Evolutionary conservation across 768 basidiomycete genomes (phyloP).

Genomic region (Mycena olivaceomarginata): DNA sequence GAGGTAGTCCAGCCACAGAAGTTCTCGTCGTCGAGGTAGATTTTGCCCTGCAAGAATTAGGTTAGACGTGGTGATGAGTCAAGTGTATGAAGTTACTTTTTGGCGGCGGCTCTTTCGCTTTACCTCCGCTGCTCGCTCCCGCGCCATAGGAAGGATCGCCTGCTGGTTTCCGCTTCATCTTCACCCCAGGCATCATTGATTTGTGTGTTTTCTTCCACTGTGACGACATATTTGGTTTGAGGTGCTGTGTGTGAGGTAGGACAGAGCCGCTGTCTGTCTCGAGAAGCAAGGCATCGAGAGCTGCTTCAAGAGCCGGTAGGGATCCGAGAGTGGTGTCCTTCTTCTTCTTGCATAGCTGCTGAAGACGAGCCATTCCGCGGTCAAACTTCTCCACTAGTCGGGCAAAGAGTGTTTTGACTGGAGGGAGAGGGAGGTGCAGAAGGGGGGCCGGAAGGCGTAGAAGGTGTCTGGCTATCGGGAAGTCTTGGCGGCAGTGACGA

Average conservation of each 20-base stretch:
- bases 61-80: neutral
- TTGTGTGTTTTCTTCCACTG: neutral
- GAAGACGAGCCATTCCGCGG: neutral
- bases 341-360: neutral
- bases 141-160: neutral
- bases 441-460: neutral
- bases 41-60: neutral
- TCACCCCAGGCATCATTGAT: neutral
- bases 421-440: neutral
- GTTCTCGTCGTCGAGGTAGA: neutral
- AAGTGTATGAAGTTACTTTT: neutral
- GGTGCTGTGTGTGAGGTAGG: constrained; percentile 6
- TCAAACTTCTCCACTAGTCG: constrained; percentile 14
- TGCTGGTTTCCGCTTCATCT: neutral
- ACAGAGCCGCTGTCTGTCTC: constrained; percentile 16
- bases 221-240: neutral
- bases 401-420: neutral
- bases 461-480: neutral
- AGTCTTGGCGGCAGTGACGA: neutral
- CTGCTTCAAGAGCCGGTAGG: neutral
- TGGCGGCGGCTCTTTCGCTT: neutral
- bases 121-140: neutral
- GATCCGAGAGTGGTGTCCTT: neutral
- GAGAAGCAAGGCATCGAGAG: constrained; percentile 1
- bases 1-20: neutral